Evolutionary conservation across 768 basidiomycete species (phyloP).

Genomic region (Fistulinella prunicolor): DNA sequence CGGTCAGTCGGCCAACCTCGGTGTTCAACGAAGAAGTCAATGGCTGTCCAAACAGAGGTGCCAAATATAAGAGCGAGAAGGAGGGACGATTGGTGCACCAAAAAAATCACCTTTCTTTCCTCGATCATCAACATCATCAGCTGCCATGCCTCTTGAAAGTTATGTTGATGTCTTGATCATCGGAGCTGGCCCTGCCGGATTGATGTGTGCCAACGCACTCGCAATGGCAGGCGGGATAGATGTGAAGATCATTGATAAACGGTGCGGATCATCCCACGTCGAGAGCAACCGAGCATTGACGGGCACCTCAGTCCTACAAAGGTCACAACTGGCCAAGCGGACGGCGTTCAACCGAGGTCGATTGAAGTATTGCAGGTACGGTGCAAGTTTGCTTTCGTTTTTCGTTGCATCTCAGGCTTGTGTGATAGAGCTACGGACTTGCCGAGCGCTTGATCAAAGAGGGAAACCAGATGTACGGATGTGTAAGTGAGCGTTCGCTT

Average conservation of each 20-base stretch:
- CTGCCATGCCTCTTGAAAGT: background rate
- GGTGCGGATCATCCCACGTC: background rate
- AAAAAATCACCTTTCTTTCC: too few species aligned
- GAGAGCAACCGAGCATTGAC: background rate
- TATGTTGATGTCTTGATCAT: background rate
- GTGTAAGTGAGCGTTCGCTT: constrained; percentile 39
- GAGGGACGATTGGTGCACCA: too few species aligned
- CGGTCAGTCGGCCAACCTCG: too few species aligned
- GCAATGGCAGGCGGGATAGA: background rate
- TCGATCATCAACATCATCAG: too few species aligned
- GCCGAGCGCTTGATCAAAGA: constrained; percentile 58
- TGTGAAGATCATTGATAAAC: background rate
- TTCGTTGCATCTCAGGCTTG: background rate
- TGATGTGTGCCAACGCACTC: background rate
- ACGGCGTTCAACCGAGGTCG: constrained; percentile 44
- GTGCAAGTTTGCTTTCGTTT: background rate
- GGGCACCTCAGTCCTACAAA: background rate
- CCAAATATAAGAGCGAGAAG: too few species aligned
- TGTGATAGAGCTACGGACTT: constrained; percentile 67
- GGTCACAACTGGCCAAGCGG: background rate
- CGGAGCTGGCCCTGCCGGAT: background rate
- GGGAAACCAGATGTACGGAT: constrained; percentile 64
- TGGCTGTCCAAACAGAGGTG: too few species aligned
- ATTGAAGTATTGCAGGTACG: constrained; percentile 49
- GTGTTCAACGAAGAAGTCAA: too few species aligned